Evolutionary conservation across 2,329 filamentous ascomycete genomes (phyloP).

Genomic region (Aspergillus eucalypticola): DNA sequence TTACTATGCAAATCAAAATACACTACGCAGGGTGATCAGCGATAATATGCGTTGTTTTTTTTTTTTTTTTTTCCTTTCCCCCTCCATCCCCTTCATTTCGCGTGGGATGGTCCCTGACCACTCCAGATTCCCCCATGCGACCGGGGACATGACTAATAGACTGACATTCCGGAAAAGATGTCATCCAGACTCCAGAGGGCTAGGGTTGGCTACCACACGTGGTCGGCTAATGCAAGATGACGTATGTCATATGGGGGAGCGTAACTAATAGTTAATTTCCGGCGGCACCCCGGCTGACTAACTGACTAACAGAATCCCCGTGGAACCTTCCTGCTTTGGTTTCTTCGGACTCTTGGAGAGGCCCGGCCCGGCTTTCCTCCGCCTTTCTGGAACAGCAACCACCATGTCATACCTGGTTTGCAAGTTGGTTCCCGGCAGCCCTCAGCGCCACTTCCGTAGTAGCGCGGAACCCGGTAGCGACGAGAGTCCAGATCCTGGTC

Average conservation of each 20-base stretch:
- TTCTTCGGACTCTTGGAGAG: background rate
- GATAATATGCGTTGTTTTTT: too few relatives aligned
- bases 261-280: too few relatives aligned
- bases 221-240: slow-evolving; percentile 1
- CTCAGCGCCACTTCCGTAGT: background rate
- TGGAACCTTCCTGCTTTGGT: slow-evolving; percentile 1
- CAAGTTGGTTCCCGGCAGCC: background rate
- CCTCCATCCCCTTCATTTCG: too few relatives aligned
- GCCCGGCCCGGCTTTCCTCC: background rate
- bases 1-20: background rate
- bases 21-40: background rate
- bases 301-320: background rate
- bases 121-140: background rate
- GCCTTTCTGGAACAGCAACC: background rate
- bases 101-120: background rate
- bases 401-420: background rate
- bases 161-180: background rate
- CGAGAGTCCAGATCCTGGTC: background rate
- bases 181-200: slow-evolving; percentile 3
- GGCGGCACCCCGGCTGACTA: background rate
- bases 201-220: background rate
- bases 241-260: background rate
- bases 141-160: background rate
- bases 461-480: background rate
- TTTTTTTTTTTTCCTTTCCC: too few relatives aligned